Conservation (phyloP, 1,284 basidiomycete genomes). For the Ceratobasidium sp. region DNA sequence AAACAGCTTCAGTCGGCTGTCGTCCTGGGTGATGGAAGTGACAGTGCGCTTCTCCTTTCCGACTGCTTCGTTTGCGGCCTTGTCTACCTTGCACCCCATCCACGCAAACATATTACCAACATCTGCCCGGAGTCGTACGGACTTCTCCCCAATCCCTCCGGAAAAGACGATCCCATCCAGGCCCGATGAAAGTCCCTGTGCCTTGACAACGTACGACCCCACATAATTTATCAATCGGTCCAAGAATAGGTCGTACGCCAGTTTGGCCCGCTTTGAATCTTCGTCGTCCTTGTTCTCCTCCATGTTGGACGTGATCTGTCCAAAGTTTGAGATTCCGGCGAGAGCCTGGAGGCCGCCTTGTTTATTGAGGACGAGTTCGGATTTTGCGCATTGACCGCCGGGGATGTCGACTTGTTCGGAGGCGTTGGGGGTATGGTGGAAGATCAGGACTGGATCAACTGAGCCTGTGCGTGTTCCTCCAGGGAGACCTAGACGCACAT, state of each 20-base stretch:
- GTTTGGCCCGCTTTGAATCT: slow-evolving; percentile 51
- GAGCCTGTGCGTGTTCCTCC: slow-evolving; percentile 87
- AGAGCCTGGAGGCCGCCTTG: slow-evolving; percentile 73
- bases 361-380: slow-evolving; percentile 48
- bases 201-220: slow-evolving; percentile 78
- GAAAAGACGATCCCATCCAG: slow-evolving; percentile 86
- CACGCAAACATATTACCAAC: slow-evolving; percentile 66
- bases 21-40: slow-evolving; percentile 53
- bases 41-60: slow-evolving; percentile 51
- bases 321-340: slow-evolving; percentile 81
- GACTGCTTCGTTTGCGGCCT: slow-evolving; percentile 58
- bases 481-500: slow-evolving; percentile 64
- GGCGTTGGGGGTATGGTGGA: slow-evolving; percentile 83
- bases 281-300: slow-evolving; percentile 36
- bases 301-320: slow-evolving; percentile 62
- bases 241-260: slow-evolving; percentile 76
- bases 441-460: slow-evolving; percentile 85
- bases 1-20: slow-evolving; percentile 55
- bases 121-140: slow-evolving; percentile 67
- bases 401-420: slow-evolving; percentile 70
- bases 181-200: slow-evolving; percentile 58
- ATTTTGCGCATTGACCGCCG: background rate
- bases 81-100: slow-evolving; percentile 67
- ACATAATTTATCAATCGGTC: slow-evolving; percentile 79
- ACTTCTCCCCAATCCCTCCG: slow-evolving; percentile 86